Base-by-base conservation (phyloP, 139 green algal genomes). In the Picochlorum sp. region DNA sequence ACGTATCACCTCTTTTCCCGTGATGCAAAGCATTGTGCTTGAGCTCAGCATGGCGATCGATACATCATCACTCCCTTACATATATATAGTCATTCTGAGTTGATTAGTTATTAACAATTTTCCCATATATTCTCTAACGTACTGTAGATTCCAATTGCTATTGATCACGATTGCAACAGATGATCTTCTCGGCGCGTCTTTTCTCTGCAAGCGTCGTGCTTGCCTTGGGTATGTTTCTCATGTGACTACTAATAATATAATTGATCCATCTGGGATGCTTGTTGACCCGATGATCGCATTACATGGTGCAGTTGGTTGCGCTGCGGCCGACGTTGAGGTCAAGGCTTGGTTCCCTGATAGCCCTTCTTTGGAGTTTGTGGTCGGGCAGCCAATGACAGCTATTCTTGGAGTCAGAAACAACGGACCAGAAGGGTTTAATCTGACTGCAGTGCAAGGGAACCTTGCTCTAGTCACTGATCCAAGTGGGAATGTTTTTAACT, bases 321-420 rank as follows among this genome's bases (percentile, higher is more conserved):
- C n/a, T 18, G n/a, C 60, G 15, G 45, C 60, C 14, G 15, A 44
- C 24, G 20, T 78, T 34, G 60, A 78, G 41, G 45, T 65, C 14
- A 15, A 49, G 26, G 37, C 34, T 49, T 78, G 66, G 66, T 78
- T 71, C 49, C 71, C 71, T 8, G 71, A 78, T 31, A 45, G 74
- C 51, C 71, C 71, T 60, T 70, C 59, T 45, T 54, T 57, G 14
- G 60, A 71, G 31, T 78, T 78, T 45, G 45, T 71, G 31, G 26
- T 67, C 28, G 71, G 71, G 31, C 70, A 78, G 54, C 14, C 23
- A 21, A 59, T 58, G 26, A 61, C 20, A 15, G 49, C 16, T 21
- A 59, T 78, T n/a, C 51, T 78, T 21, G 71, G 71, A 26, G 60
- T 69, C 47, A 60, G 60, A 37, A 78, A 78, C 31, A 31, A 24